Conservation (phyloP, 1,139 yeast genomes). For the Suhomyces chickasaworum region DNA sequence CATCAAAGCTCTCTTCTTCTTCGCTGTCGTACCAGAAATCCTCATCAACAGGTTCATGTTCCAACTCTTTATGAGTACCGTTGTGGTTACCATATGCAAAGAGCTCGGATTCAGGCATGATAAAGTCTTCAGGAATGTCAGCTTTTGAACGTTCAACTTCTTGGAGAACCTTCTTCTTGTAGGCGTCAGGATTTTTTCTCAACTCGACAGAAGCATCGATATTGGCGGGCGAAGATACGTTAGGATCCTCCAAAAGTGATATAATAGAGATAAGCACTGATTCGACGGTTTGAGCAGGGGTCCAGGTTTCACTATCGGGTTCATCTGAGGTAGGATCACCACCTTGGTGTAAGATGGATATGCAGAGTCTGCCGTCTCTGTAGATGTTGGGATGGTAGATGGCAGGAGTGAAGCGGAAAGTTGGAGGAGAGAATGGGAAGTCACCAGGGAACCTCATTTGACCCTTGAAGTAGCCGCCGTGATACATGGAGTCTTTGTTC, state of each 20-base stretch:
- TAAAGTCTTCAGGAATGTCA: constrained; percentile 84
- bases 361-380: constrained; percentile 89
- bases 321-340: constrained; percentile 90
- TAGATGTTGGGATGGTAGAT: constrained; percentile 95
- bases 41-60: constrained; percentile 75
- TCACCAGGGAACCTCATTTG: constrained; percentile 92
- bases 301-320: constrained; percentile 92
- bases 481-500: constrained; percentile 85
- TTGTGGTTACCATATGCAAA: constrained; percentile 60
- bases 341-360: constrained; percentile 85
- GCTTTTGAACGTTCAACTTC: constrained; percentile 84
- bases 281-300: constrained; percentile 95
- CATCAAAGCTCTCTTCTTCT: constrained; percentile 54
- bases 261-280: constrained; percentile 86
- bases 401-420: constrained; percentile 90
- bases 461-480: constrained; percentile 95
- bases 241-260: constrained; percentile 89
- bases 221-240: constrained; percentile 91
- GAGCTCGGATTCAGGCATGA: constrained; percentile 67
- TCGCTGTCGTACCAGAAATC: constrained; percentile 86
- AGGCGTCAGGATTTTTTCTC: constrained; percentile 79
- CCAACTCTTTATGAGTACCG: constrained; percentile 40
- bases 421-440: constrained; percentile 90
- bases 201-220: constrained; percentile 95
- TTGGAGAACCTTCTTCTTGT: constrained; percentile 72